Conservation (phyloP, 2,329 filamentous ascomycete genomes). For the Tolypocladium pustulatum region DNA sequence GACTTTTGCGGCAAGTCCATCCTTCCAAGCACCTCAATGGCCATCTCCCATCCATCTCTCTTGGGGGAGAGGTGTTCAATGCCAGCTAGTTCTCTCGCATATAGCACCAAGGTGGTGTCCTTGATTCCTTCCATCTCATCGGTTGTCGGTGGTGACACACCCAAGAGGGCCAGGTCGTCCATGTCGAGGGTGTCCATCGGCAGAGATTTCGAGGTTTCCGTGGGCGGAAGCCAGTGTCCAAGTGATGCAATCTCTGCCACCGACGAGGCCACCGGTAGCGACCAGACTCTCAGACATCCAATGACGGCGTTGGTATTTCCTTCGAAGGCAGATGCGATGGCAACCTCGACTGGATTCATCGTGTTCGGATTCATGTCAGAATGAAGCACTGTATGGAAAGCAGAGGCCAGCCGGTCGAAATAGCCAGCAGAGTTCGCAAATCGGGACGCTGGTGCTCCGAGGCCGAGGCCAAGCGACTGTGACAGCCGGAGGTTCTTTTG, state of each 20-base stretch:
- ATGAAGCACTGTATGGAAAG: slow-evolving; percentile 58
- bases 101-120: slow-evolving; percentile 67
- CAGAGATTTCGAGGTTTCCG: slow-evolving; percentile 29
- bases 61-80: slow-evolving; percentile 36
- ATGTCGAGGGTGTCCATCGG: slow-evolving; percentile 61
- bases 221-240: slow-evolving; percentile 64
- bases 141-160: slow-evolving; percentile 47
- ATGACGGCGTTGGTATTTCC: slow-evolving; percentile 70
- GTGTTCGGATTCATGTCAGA: slow-evolving; percentile 71
- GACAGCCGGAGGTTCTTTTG: slow-evolving; percentile 29
- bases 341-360: slow-evolving; percentile 67
- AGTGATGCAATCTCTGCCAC: slow-evolving; percentile 77
- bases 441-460: slow-evolving; percentile 25
- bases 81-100: slow-evolving; percentile 58
- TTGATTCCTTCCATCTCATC: slow-evolving; percentile 58
- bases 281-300: slow-evolving; percentile 67
- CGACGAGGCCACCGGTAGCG: slow-evolving; percentile 65
- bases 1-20: slow-evolving; percentile 64
- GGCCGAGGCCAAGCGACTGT: slow-evolving; percentile 24
- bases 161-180: slow-evolving; percentile 77
- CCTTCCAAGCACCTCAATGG: slow-evolving; percentile 71
- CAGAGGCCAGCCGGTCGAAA: slow-evolving; percentile 58
- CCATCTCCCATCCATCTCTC: slow-evolving; percentile 79
- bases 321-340: slow-evolving; percentile 71
- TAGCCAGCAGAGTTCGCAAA: slow-evolving; percentile 55